Conservation (phyloP, 495 filamentous ascomycete genomes). For the Penicillium lagena region DNA sequence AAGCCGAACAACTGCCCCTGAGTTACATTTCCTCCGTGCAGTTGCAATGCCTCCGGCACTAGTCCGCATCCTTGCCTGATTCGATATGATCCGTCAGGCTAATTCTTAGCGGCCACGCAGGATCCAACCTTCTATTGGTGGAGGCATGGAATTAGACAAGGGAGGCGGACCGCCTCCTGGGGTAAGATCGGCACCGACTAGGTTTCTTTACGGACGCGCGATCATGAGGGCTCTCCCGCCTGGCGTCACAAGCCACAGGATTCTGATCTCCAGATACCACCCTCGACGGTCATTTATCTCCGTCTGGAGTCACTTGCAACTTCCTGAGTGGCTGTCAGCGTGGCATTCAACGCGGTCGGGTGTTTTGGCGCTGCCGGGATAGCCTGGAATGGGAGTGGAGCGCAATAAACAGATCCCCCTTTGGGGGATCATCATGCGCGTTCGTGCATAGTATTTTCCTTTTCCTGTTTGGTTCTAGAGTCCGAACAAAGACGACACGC, state of each 20-base stretch:
- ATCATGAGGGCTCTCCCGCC: neutral
- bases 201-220: neutral
- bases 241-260: conserved; percentile 13
- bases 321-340: too few relatives aligned
- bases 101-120: neutral
- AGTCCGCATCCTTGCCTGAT: too few relatives aligned
- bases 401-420: too few relatives aligned
- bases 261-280: neutral
- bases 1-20: neutral
- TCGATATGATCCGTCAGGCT: conserved; percentile 1
- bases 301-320: too few relatives aligned
- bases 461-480: too few relatives aligned
- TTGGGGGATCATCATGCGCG: too few relatives aligned
- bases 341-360: too few relatives aligned
- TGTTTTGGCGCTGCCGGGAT: too few relatives aligned
- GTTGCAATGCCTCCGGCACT: neutral
- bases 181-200: conserved; percentile 14
- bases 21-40: neutral
- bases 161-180: conserved; percentile 8
- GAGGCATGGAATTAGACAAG: conserved; percentile 5
- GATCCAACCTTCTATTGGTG: conserved; percentile 6
- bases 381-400: too few relatives aligned
- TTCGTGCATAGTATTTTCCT: too few relatives aligned
- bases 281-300: neutral
- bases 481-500: too few relatives aligned